Evolutionary conservation across 148 eudicot species (phyloP).

Genomic region (Rhododendron ferrugineum): DNA sequence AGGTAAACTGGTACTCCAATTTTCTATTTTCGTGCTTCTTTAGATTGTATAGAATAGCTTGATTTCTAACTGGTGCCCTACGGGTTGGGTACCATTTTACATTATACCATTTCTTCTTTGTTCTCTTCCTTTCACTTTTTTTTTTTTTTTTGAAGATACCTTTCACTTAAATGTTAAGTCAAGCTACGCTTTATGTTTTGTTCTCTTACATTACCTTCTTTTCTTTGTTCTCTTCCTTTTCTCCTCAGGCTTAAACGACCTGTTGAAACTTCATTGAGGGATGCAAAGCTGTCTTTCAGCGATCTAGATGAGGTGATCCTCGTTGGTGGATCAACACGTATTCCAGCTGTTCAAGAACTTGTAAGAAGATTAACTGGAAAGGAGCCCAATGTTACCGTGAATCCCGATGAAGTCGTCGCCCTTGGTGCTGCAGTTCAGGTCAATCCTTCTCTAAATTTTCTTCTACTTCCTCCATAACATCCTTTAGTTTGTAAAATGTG

Average conservation of each 20-base stretch:
- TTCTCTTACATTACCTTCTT: neutral
- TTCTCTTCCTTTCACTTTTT: no score
- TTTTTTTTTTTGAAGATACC: no score
- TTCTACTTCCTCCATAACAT: neutral
- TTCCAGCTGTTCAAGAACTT: slow-evolving; percentile 88
- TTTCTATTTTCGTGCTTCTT: neutral
- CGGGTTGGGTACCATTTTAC: neutral
- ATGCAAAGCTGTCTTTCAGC: slow-evolving; percentile 80
- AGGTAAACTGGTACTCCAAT: slow-evolving; percentile 36
- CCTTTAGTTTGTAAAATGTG: neutral
- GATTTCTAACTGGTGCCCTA: neutral
- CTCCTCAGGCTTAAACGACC: slow-evolving; percentile 68
- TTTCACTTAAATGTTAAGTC: no score
- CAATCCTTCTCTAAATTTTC: neutral
- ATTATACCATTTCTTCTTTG: neutral
- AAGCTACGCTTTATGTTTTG: no score
- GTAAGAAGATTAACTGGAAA: slow-evolving; percentile 85
- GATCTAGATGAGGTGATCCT: slow-evolving; percentile 95
- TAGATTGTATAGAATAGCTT: neutral
- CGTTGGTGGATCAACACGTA: slow-evolving; percentile 95
- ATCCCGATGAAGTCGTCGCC: slow-evolving; percentile 98
- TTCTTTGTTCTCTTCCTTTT: neutral
- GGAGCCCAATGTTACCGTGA: slow-evolving; percentile 91
- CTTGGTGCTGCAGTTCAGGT: slow-evolving; percentile 99
- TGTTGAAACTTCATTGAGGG: slow-evolving; percentile 79